These are phyloP conservation scores for Aureobasidium vineae DNA, from an alignment of 2,329 filamentous ascomycete genomes.

Conservation along the genomic window DNA sequence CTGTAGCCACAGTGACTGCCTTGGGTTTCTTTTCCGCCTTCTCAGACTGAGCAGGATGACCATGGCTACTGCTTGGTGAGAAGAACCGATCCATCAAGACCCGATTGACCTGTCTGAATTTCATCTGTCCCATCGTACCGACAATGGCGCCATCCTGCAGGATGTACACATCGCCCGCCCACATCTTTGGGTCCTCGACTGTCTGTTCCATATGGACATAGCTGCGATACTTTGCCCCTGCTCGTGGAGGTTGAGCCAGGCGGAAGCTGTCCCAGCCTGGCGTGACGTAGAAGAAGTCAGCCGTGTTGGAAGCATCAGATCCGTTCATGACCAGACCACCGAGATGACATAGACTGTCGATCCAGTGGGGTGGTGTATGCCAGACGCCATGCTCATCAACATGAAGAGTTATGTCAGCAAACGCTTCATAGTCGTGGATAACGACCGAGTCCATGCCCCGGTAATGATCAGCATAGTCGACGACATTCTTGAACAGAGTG, in stretches of 20 bases:
- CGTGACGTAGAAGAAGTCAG: slow-evolving; percentile 18
- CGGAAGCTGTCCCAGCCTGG: neutral
- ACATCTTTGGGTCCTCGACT: slow-evolving; percentile 27
- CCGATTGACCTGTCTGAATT: slow-evolving; percentile 43
- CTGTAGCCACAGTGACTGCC: neutral
- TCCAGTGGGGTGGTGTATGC: slow-evolving; percentile 36
- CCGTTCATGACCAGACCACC: slow-evolving; percentile 37
- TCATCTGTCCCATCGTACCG: slow-evolving; percentile 31
- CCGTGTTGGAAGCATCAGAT: slow-evolving; percentile 34
- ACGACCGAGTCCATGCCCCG: slow-evolving; percentile 38
- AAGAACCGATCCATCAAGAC: slow-evolving; percentile 42
- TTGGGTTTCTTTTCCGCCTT: neutral
- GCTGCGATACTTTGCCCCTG: neutral
- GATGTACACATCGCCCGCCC: slow-evolving; percentile 32
- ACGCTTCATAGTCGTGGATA: slow-evolving; percentile 36
- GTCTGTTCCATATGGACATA: neutral
- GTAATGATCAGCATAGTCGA: slow-evolving; percentile 35
- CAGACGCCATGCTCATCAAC: slow-evolving; percentile 33
- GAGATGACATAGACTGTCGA: slow-evolving; percentile 33
- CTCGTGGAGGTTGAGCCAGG: neutral
- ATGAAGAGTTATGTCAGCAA: slow-evolving; percentile 36
- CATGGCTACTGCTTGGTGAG: neutral
- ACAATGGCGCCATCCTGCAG: slow-evolving; percentile 30
- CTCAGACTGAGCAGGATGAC: too few relatives aligned
- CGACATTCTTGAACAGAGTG: slow-evolving; percentile 35